Percentiles rank a stretch among this genome's conserved stretches.
These are phyloP conservation scores for Blastocystis sp. DNA, from an alignment of 352 stramenopile species.

Conservation along the genomic window DNA sequence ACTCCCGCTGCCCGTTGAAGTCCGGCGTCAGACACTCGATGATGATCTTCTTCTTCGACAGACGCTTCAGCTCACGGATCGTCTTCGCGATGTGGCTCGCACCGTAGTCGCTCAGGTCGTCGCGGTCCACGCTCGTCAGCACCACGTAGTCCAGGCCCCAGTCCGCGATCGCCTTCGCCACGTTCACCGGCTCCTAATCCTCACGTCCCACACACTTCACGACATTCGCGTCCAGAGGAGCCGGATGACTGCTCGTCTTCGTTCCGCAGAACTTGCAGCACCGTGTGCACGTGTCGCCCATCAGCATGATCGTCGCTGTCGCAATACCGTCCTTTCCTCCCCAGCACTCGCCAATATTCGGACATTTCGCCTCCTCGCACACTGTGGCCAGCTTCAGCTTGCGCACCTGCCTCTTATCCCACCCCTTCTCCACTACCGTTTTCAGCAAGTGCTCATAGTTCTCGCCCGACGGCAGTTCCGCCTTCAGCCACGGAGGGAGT, in stretches of 20 bases:
- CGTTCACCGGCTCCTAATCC: neutral
- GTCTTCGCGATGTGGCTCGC: constrained; percentile 89
- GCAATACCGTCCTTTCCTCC: constrained; percentile 85
- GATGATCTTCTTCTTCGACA: constrained; percentile 85
- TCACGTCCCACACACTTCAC: too few species aligned
- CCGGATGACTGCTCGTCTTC: constrained; percentile 90
- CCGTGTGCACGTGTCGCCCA: constrained; percentile 98
- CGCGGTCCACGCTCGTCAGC: too few species aligned
- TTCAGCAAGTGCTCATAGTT: constrained; percentile 60
- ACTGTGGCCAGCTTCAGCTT: constrained; percentile 86
- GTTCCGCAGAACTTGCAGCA: constrained; percentile 97
- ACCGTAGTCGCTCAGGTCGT: too few species aligned
- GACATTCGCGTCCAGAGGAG: constrained; percentile 84
- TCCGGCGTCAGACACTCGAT: constrained; percentile 97
- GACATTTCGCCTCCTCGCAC: constrained; percentile 97
- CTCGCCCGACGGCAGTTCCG: constrained; percentile 49
- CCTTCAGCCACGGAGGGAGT: constrained; percentile 59
- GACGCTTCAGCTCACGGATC: constrained; percentile 80
- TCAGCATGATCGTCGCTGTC: constrained; percentile 98
- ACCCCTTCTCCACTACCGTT: neutral
- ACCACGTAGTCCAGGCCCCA: too few species aligned
- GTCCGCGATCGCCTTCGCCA: too few species aligned
- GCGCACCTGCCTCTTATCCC: constrained; percentile 23
- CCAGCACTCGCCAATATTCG: constrained; percentile 99
- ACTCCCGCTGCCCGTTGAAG: constrained; percentile 86